Base-by-base conservation (phyloP, 768 basidiomycete genomes). In the Rhodotorula diobovata region DNA sequence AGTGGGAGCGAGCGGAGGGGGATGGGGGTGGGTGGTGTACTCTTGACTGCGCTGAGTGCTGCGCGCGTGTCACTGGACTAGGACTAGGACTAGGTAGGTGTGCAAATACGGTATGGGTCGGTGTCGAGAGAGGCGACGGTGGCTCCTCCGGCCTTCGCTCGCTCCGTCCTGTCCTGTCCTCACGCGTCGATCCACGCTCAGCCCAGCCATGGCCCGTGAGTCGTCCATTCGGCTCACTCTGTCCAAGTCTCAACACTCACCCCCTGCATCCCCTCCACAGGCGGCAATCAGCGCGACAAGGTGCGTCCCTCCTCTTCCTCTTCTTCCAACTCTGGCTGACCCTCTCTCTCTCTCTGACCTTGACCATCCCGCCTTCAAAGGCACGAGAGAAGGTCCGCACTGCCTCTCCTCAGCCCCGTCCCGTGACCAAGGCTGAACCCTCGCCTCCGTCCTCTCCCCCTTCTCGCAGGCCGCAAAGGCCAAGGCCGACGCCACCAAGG, bases 261-360 rank as follows among this genome's bases (percentile, higher is more conserved):
- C 34, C 20, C 15, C 23, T n/a, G 28, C 23, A 34, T 0, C 34
- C 12, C 25, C n/a, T 15, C 30, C 21, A 9, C 54, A 70, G 68
- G 69, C 15, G 69, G 73, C 6, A 74, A 74, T 35, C 73, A 74
- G 63, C 66, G 73, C 2, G 73, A 74, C 35, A 53, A 46, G 30
- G 66, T 50, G 46, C 39, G 23, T 23, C 20, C 48, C 14, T 21
- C 12, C 30, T 2, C 41, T 4, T 35, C 23, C 25, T 23, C 45
- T 8, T 10, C 20, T 16, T 66, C 25, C 7, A n/a, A n/a, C n/a
- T n/a, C n/a, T n/a, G n/a, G n/a, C n/a, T n/a, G n/a, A n/a, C 5
- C 30, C 48, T 20, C 61, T 35, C 25, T 11, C 10, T 15, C 23
- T n/a, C 20, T 2, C 35, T 39, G 8, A 37, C 25, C 11, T 14